Conservation (phyloP, 129 eudicot genomes). For the Mikania micrantha region DNA sequence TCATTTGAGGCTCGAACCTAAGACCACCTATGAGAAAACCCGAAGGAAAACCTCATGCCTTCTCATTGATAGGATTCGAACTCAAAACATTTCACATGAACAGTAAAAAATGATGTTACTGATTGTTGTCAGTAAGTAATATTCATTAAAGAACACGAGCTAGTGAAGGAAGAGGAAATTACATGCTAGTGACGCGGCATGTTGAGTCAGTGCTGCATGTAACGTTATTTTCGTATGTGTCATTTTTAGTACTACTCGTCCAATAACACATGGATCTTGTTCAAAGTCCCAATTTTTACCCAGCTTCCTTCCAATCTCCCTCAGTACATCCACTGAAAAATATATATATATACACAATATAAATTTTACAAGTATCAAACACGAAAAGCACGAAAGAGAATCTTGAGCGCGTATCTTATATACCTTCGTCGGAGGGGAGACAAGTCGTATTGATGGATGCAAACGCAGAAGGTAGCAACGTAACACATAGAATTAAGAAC, state of each 20-base stretch:
- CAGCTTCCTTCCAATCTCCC: slow-evolving; percentile 35
- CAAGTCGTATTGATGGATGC: neutral
- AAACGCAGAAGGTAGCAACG: neutral
- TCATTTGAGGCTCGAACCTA: no score
- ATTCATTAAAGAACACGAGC: no score
- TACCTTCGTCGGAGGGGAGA: slow-evolving; percentile 26
- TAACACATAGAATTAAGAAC: neutral
- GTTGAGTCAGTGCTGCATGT: neutral
- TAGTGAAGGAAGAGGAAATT: neutral
- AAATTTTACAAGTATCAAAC: no score
- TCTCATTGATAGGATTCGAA: no score
- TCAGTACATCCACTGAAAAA: slow-evolving; percentile 31
- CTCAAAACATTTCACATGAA: no score
- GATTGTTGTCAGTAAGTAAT: no score
- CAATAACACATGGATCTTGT: slow-evolving; percentile 40
- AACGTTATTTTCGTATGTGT: neutral
- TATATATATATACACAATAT: no score
- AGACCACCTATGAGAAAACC: no score
- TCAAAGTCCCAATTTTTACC: slow-evolving; percentile 55
- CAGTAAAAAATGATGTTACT: no score
- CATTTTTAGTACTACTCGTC: neutral
- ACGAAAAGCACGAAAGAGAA: neutral
- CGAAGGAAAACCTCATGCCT: no score
- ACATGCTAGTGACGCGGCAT: slow-evolving; percentile 16
- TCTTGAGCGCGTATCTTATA: neutral